These are phyloP conservation scores for Rhodotorula sp. DNA, from an alignment of 1,284 basidiomycete species.

Conservation along the genomic window DNA sequence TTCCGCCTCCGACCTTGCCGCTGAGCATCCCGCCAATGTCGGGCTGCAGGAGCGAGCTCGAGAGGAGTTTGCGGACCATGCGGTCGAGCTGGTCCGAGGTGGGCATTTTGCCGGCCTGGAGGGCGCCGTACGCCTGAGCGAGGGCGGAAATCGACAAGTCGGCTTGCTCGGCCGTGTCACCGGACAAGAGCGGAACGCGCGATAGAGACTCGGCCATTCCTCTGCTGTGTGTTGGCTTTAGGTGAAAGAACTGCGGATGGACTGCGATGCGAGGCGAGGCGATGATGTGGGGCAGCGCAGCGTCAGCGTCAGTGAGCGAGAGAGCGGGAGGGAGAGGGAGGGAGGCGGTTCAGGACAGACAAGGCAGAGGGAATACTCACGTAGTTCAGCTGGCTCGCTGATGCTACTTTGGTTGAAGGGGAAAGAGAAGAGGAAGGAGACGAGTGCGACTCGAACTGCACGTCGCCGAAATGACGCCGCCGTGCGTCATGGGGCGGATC, in stretches of 20 bases:
- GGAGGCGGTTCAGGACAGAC: not conserved
- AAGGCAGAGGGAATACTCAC: not conserved
- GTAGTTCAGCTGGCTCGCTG: not conserved
- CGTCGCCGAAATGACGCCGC: not conserved
- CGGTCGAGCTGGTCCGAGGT: constrained; percentile 49
- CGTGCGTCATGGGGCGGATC: not conserved
- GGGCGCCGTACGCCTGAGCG: constrained; percentile 45
- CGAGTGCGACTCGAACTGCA: no score
- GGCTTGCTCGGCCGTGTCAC: constrained; percentile 17
- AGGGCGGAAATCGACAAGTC: constrained; percentile 27
- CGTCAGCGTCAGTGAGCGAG: no score
- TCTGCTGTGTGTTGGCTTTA: not conserved
- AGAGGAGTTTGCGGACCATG: constrained; percentile 47
- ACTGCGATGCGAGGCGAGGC: not conserved
- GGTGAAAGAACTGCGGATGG: not conserved
- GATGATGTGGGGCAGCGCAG: constrained; percentile 1
- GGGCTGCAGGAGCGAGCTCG: constrained; percentile 49
- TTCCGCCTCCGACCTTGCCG: constrained; percentile 37
- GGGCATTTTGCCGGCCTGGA: constrained; percentile 51
- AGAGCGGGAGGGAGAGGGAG: not conserved
- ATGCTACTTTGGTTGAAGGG: not conserved
- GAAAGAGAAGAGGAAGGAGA: not conserved
- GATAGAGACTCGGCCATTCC: constrained; percentile 15
- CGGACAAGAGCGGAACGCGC: constrained; percentile 18
- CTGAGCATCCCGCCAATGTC: constrained; percentile 41